phyloP scores from a whole-genome alignment of 768 basidiomycete species.

The Amyloporia xantha region DNA sequence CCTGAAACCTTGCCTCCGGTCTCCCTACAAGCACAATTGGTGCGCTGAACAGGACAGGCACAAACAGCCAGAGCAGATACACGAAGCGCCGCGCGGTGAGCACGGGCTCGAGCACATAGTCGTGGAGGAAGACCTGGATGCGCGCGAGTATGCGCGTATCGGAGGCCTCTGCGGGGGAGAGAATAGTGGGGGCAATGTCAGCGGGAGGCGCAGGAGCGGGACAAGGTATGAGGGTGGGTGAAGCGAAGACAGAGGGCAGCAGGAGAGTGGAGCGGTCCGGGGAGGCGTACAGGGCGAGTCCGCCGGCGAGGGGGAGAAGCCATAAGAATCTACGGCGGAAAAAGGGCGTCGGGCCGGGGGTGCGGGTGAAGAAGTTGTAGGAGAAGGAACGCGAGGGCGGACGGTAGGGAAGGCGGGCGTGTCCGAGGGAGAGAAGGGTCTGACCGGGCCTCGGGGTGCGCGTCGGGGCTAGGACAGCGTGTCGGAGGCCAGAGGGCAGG shows the following conservation, averaged over 20 bases:
- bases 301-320: constrained; percentile 53
- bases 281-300: constrained; percentile 42
- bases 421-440: constrained; percentile 15
- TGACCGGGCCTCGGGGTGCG: constrained; percentile 27
- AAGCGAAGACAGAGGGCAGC: constrained; percentile 43
- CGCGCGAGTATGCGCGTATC: constrained; percentile 39
- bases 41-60: constrained; percentile 76
- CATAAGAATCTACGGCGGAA: constrained; percentile 35
- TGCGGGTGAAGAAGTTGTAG: constrained; percentile 29
- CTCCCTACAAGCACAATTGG: constrained; percentile 78
- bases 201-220: constrained; percentile 11
- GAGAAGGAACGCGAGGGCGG: constrained; percentile 10
- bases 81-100: constrained; percentile 79
- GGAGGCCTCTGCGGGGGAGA: constrained; percentile 60
- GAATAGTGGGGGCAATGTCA: constrained; percentile 33
- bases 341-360: constrained; percentile 24
- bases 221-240: constrained; percentile 43
- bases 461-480: constrained; percentile 17
- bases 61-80: constrained; percentile 74
- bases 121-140: constrained; percentile 42
- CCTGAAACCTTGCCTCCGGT: constrained; percentile 46
- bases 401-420: constrained; percentile 20
- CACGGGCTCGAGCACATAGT: constrained; percentile 76
- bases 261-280: constrained; percentile 31
- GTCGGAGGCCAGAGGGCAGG: constrained; percentile 22